A percentile compares a stretch with the other conserved stretches of the same genome.
phyloP scores from a whole-genome alignment of 78 protist genomes.

The Andalucia godoyi region DNA sequence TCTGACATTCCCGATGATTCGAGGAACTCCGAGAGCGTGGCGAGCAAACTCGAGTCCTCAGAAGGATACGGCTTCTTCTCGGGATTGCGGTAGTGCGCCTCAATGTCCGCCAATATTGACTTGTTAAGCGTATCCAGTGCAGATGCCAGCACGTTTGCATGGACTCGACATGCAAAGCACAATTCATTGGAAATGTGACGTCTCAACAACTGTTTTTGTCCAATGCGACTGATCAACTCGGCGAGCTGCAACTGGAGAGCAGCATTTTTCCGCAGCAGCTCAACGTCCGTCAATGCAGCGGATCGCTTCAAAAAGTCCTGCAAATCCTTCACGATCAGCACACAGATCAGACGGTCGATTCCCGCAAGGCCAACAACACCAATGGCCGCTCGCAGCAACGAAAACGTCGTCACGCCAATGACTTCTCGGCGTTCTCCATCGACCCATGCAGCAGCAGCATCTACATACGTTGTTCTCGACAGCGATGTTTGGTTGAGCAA shows the following conservation, averaged over 20 bases:
- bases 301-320: constrained; percentile 13
- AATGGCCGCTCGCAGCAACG: constrained; percentile 27
- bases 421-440: constrained; percentile 39
- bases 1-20: constrained; percentile 56
- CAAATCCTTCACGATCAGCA: constrained; percentile 65
- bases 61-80: constrained; percentile 63
- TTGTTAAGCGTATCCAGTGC: constrained; percentile 51
- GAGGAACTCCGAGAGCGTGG: constrained; percentile 42
- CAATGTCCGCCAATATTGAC: constrained; percentile 47
- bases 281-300: neutral
- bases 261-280: neutral
- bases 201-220: constrained; percentile 72
- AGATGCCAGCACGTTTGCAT: constrained; percentile 35
- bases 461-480: constrained; percentile 39
- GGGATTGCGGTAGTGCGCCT: constrained; percentile 62
- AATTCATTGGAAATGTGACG: constrained; percentile 54
- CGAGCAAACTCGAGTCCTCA: constrained; percentile 46
- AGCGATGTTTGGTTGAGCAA: constrained; percentile 56
- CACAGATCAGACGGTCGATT: constrained; percentile 52
- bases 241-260: neutral
- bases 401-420: constrained; percentile 41
- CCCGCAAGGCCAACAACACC: constrained; percentile 66
- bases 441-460: constrained; percentile 43
- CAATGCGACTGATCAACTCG: constrained; percentile 17
- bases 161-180: constrained; percentile 37